Base-by-base conservation (phyloP, 257 asterid genomes). In the Misopates orontium region DNA sequence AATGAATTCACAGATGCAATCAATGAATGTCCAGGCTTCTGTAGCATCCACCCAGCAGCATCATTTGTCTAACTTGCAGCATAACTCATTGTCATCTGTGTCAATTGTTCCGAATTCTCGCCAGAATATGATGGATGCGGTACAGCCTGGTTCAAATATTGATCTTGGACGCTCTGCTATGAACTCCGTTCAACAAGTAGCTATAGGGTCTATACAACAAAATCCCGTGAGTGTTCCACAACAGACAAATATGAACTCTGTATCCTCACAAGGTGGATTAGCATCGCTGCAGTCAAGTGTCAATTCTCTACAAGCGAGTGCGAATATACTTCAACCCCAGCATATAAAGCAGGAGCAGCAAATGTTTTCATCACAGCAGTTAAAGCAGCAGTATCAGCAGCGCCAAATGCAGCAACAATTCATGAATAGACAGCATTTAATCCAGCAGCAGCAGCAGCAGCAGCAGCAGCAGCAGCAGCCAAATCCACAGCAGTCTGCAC, bases 311-410 rank as follows among this genome's bases (percentile, higher is more conserved):
- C 98, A 88, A 74, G 60, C 82, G 54, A 86, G 76, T 69, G 71
- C 96, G 25, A 83, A 74, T 77, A 66, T 86, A 63, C 86, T 84
- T 70, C 99, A 84, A 75, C 78, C 83, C 14, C 97, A 85, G 76
- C 97, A 84, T 66, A 66, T 87, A 66, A 87, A 87, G 79, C 91
- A 84, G 80, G 97, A 90, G 67, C 99, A 86, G 64, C 96, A 79
- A 65, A 71, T 88, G 77, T 81, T 80, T 54, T 74, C 86, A 2
- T 72, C 69, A 22, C 98, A 90, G 75, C 96, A 89, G 70, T 17
- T 84, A 49, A 85, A 90, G 57, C 97, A 85, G 77, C 96, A 89
- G 64, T 64, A 68, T 42, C 97, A 87, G 73, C 91, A 85, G 71
- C 78, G 88, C 36, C 91, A 82, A 63, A 75, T 86, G 67, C 90